These are phyloP conservation scores for Ceraceosorus bombacis DNA, from an alignment of 1,284 basidiomycete species.

Conservation along the genomic window DNA sequence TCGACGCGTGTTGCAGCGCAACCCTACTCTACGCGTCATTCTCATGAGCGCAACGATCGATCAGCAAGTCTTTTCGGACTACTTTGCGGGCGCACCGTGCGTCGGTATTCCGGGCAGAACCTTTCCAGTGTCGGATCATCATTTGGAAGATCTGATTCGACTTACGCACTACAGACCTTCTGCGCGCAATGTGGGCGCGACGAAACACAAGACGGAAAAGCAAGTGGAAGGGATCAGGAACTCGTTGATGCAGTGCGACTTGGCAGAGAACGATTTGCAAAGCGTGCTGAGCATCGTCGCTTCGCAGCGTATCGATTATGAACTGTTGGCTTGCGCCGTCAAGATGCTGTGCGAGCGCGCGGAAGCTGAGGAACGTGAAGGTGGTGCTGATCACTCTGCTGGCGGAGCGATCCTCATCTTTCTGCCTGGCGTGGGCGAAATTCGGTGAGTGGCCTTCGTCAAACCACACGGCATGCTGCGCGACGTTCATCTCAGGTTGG, in stretches of 20 bases:
- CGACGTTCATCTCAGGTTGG: background rate
- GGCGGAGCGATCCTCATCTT: slow-evolving; percentile 68
- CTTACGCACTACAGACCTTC: slow-evolving; percentile 44
- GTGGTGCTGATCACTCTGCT: slow-evolving; percentile 14
- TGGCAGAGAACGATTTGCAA: slow-evolving; percentile 56
- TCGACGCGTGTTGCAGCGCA: slow-evolving; percentile 65
- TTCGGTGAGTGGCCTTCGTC: slow-evolving; percentile 2
- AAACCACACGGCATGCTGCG: too few species aligned
- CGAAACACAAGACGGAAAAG: slow-evolving; percentile 37
- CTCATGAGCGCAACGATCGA: slow-evolving; percentile 48
- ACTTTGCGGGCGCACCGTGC: slow-evolving; percentile 60
- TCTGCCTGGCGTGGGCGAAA: slow-evolving; percentile 60
- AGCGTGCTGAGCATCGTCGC: slow-evolving; percentile 61
- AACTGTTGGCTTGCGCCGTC: slow-evolving; percentile 65
- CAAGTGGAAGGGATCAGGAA: slow-evolving; percentile 53
- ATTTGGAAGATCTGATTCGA: slow-evolving; percentile 40
- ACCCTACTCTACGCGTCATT: slow-evolving; percentile 69
- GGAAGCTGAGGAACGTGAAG: slow-evolving; percentile 54
- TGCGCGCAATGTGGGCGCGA: slow-evolving; percentile 17
- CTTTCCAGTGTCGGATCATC: slow-evolving; percentile 42
- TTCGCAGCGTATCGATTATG: slow-evolving; percentile 65
- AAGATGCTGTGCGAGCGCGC: slow-evolving; percentile 49
- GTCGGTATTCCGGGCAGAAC: slow-evolving; percentile 68
- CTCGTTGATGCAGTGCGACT: slow-evolving; percentile 55
- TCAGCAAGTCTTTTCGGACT: slow-evolving; percentile 25